Conservation (phyloP, 768 basidiomycete species). For the Mycena maculata region DNA sequence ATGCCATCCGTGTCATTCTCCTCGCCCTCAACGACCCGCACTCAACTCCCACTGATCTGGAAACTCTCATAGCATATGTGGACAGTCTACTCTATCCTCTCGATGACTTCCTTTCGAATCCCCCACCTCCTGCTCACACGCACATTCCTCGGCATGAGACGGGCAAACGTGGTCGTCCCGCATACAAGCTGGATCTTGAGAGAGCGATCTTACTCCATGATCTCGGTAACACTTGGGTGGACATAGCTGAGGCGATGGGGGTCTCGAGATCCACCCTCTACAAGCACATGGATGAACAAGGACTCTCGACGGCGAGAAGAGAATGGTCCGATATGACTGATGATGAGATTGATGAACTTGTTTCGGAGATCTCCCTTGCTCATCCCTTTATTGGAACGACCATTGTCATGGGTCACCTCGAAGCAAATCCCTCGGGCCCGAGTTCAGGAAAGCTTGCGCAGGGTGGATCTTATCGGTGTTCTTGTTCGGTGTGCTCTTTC, state of each 20-base stretch:
- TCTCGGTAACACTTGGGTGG: constrained; percentile 24
- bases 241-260: constrained; percentile 20
- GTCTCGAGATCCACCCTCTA: constrained; percentile 13
- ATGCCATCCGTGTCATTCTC: too few species aligned
- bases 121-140: too few species aligned
- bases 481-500: neutral
- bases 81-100: too few species aligned
- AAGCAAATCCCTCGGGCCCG: neutral
- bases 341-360: constrained; percentile 1
- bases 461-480: neutral
- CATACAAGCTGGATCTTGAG: too few species aligned
- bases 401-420: constrained; percentile 1
- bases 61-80: too few species aligned
- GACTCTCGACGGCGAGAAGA: neutral
- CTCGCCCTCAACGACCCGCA: too few species aligned
- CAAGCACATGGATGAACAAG: constrained; percentile 5
- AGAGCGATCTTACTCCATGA: constrained; percentile 20
- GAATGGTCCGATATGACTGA: neutral
- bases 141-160: too few species aligned
- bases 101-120: too few species aligned
- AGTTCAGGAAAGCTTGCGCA: constrained; percentile 10
- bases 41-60: too few species aligned
- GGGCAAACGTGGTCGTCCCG: too few species aligned
- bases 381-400: constrained; percentile 2
- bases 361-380: neutral